Conservation (phyloP, 202 grass and related monocot species). For the Zoysia matrella region DNA sequence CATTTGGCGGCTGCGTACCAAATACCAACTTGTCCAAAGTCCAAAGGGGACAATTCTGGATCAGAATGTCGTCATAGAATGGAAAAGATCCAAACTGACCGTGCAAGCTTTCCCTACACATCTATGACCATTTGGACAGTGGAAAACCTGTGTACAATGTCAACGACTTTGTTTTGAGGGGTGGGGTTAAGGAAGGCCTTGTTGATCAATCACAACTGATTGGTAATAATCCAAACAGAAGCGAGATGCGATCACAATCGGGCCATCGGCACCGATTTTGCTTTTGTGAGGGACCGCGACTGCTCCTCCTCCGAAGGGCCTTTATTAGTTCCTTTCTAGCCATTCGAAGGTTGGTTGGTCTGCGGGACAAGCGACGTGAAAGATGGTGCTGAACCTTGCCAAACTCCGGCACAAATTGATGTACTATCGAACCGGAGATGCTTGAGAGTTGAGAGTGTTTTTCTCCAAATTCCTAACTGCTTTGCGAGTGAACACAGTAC, state of each 20-base stretch:
- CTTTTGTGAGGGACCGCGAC: background rate
- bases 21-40: slow-evolving; percentile 35
- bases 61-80: background rate
- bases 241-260: background rate
- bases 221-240: background rate
- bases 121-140: too few species aligned
- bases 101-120: background rate
- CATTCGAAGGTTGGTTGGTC: background rate
- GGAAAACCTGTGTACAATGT: too few species aligned
- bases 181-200: background rate
- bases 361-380: background rate
- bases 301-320: background rate
- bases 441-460: too few species aligned
- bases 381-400: background rate
- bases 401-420: background rate
- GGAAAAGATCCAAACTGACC: slow-evolving; percentile 1
- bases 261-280: background rate
- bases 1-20: slow-evolving; percentile 38
- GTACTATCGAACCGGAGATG: background rate
- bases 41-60: slow-evolving; percentile 8
- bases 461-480: too few species aligned
- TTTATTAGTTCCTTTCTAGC: background rate
- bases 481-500: too few species aligned
- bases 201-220: background rate
- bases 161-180: too few species aligned